These are phyloP conservation scores for Hygrophoropsis aurantiaca DNA, from an alignment of 768 basidiomycete species.

Conservation along the genomic window DNA sequence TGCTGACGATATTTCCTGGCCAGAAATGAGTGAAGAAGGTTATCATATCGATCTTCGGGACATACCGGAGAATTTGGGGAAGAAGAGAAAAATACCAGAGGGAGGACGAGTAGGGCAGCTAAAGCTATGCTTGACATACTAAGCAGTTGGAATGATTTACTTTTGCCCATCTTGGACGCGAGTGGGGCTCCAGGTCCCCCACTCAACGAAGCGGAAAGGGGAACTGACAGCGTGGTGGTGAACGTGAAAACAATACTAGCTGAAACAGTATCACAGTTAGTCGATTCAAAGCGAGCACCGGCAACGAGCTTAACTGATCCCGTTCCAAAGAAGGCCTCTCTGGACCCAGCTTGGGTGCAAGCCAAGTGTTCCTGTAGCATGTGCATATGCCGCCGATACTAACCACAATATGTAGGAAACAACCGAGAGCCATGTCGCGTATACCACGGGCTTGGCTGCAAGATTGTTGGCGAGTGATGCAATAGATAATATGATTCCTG, in stretches of 20 bases:
- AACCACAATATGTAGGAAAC: constrained; percentile 64
- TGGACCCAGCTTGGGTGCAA: constrained; percentile 36
- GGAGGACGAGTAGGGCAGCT: constrained; percentile 53
- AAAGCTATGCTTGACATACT: constrained; percentile 49
- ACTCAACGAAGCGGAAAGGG: constrained; percentile 61
- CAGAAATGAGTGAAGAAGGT: constrained; percentile 12
- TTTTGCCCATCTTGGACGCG: constrained; percentile 41
- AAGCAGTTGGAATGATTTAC: constrained; percentile 59
- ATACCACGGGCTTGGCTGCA: constrained; percentile 51
- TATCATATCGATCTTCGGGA: constrained; percentile 20
- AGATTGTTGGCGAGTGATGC: constrained; percentile 57
- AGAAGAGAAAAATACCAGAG: constrained; percentile 55
- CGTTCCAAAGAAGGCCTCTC: constrained; percentile 59
- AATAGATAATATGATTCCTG: constrained; percentile 47
- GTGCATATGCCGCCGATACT: constrained; percentile 49
- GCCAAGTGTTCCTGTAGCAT: constrained; percentile 45
- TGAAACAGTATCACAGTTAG: constrained; percentile 22
- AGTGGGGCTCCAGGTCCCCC: constrained; percentile 24
- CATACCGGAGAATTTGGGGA: constrained; percentile 42
- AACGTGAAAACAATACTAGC: constrained; percentile 66
- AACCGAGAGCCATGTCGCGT: constrained; percentile 59
- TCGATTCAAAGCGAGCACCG: not conserved
- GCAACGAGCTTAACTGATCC: constrained; percentile 45
- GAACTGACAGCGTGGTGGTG: constrained; percentile 62
- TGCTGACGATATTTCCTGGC: constrained; percentile 7